phyloP scores from a whole-genome alignment of 495 filamentous ascomycete genomes.

The Podospora anserina region DNA sequence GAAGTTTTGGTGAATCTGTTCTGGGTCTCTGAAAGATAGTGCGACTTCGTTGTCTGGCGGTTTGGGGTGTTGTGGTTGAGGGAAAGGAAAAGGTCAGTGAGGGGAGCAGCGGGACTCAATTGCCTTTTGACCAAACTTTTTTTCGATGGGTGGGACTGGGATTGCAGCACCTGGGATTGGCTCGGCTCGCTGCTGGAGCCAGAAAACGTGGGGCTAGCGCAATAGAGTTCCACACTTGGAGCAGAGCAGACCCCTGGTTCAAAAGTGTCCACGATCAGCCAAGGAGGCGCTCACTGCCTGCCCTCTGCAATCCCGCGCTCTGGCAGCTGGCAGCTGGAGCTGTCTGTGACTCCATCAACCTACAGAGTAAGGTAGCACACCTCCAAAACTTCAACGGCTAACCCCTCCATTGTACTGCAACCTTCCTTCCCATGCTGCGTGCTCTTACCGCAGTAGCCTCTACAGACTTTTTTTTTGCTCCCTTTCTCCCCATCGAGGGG shows the following conservation, averaged over 20 bases:
- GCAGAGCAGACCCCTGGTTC: not conserved
- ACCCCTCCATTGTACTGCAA: slow-evolving; percentile 6
- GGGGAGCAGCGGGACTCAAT: slow-evolving; percentile 34
- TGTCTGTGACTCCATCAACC: not conserved
- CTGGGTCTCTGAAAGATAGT: slow-evolving; percentile 46
- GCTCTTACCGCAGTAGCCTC: not conserved
- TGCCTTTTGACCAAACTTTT: slow-evolving; percentile 38
- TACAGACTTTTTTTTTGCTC: not conserved
- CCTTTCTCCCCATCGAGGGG: not conserved
- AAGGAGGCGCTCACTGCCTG: not conserved
- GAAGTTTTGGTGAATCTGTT: slow-evolving; percentile 55
- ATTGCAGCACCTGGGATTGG: slow-evolving; percentile 9
- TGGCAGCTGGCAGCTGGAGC: slow-evolving; percentile 16
- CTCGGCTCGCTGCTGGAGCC: slow-evolving; percentile 12
- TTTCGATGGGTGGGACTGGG: slow-evolving; percentile 25
- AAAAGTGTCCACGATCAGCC: not conserved
- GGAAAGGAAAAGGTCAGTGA: slow-evolving; percentile 36
- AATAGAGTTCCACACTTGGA: not conserved
- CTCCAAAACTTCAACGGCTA: not conserved
- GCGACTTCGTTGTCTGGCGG: slow-evolving; percentile 67
- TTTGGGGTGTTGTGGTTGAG: slow-evolving; percentile 34
- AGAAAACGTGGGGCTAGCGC: slow-evolving; percentile 23
- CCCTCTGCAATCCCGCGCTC: slow-evolving; percentile 1
- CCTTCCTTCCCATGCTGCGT: not conserved
- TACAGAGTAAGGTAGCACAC: not conserved